Base-by-base conservation (phyloP, 768 basidiomycete species). In the Agaricus subrufescens region DNA sequence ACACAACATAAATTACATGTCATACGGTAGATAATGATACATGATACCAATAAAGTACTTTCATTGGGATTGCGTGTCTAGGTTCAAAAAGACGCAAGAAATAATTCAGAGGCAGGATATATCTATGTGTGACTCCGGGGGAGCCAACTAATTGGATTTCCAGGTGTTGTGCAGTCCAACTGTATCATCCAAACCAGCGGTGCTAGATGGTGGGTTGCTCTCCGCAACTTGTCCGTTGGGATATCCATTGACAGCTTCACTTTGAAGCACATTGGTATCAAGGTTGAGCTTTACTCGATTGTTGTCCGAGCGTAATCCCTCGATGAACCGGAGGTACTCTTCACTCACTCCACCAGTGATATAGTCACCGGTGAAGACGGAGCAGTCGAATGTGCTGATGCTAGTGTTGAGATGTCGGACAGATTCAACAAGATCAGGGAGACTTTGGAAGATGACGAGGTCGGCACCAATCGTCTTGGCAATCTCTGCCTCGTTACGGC, bases 351-450 rank as follows among this genome's bases (percentile, higher is more conserved):
- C 89, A 15, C 97, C 96, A 1, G 96, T 99, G 50, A 98, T 83
- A 68, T 99, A 99, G 67, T 97, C 85, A 45, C 97, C 97, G 8
- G 91, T 93, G 72, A 98, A 99, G 25, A 99, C 96, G 12, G 96
- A 98, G 72, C 96, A 98, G 66, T 99, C 97, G 66, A 98, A 97
- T 7, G 75, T 70, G 50, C 73, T 68, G 66, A 99, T 89, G 14
- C 71, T 67, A 0, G 87, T 81, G 68, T 97, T 98, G 71, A 93
- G 81, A 63, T 90, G 85, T 50, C 87, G 79, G 58, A 98, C 95
- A 19, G 93, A 92, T 23, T 84, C 70, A 56, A 95, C 77, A 58
- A 99, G 84, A 70, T 98, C 94, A 0, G 84, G 78, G 0, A 99
- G 82, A 12, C 90, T 91, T 71, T 99, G 97, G 78, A 89, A 99